These are phyloP conservation scores for Citrullus mucosospermus DNA, from an alignment of 306 rosid species.

Conservation along the genomic window DNA sequence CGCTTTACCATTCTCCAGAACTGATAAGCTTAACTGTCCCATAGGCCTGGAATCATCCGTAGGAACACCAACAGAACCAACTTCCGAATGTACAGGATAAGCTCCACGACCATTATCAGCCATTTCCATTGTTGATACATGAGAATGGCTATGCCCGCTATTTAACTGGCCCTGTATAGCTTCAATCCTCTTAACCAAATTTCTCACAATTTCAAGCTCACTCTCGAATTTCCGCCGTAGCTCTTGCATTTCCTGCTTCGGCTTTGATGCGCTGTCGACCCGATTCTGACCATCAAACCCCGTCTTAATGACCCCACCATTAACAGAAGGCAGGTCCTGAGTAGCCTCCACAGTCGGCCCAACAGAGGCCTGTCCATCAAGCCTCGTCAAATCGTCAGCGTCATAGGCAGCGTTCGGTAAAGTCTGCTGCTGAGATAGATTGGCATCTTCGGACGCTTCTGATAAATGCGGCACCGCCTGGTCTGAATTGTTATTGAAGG, in stretches of 20 bases:
- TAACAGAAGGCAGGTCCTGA: constrained; percentile 28
- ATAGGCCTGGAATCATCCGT: constrained; percentile 37
- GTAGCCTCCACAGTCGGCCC: constrained; percentile 6
- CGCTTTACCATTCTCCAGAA: constrained; percentile 57
- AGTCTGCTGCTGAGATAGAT: constrained; percentile 19
- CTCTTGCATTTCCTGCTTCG: constrained; percentile 50
- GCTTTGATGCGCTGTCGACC: constrained; percentile 27
- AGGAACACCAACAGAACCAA: constrained; percentile 47
- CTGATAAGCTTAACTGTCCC: constrained; percentile 51
- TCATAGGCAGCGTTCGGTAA: constrained; percentile 20
- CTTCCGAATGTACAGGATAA: constrained; percentile 56
- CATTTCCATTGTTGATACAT: constrained; percentile 18
- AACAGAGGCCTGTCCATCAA: constrained; percentile 18
- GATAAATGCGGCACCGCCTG: neutral
- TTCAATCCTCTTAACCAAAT: constrained; percentile 67
- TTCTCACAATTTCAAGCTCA: constrained; percentile 52
- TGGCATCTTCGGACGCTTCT: constrained; percentile 25
- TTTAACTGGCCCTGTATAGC: constrained; percentile 48
- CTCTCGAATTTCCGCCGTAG: constrained; percentile 53
- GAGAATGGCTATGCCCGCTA: constrained; percentile 23
- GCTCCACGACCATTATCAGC: constrained; percentile 28
- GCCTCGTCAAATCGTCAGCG: constrained; percentile 30
- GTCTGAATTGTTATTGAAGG: constrained; percentile 7
- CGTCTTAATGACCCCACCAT: constrained; percentile 28
- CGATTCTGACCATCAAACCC: constrained; percentile 20